phyloP scores from a whole-genome alignment of 1,139 yeast species.

The Nakaseomyces bracarensis region DNA sequence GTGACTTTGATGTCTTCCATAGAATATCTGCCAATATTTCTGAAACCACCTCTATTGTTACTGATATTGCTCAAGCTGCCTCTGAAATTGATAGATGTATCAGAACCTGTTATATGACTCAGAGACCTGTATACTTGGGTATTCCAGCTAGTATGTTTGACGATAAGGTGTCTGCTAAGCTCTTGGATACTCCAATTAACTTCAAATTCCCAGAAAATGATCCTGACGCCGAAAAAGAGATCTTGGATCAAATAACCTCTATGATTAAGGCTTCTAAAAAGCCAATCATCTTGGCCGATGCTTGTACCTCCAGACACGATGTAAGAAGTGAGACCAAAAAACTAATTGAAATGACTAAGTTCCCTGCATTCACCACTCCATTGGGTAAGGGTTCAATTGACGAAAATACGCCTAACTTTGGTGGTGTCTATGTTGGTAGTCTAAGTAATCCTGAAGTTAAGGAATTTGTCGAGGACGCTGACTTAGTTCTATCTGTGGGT shows the following conservation, averaged over 20 bases:
- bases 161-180: constrained; percentile 44
- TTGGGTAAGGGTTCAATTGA: constrained; percentile 81
- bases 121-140: constrained; percentile 75
- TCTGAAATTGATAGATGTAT: constrained; percentile 62
- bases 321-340: constrained; percentile 51
- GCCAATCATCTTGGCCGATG: constrained; percentile 73
- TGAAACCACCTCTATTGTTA: constrained; percentile 52
- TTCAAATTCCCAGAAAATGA: constrained; percentile 53
- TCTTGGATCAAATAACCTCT: constrained; percentile 44
- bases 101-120: constrained; percentile 56
- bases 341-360: constrained; percentile 60
- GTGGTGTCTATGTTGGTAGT: constrained; percentile 84
- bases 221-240: constrained; percentile 61
- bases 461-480: constrained; percentile 65
- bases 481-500: constrained; percentile 67
- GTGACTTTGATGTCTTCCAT: constrained; percentile 69
- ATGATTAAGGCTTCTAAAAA: constrained; percentile 48
- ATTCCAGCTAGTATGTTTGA: constrained; percentile 75
- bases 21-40: constrained; percentile 63
- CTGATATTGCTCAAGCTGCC: constrained; percentile 55
- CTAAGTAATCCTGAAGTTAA: constrained; percentile 63
- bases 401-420: constrained; percentile 65
- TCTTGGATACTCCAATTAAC: constrained; percentile 56
- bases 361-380: constrained; percentile 81
- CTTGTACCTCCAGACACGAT: constrained; percentile 72